These are phyloP conservation scores for Dactylella cylindrospora DNA, from an alignment of 2,329 filamentous ascomycete genomes.

Conservation along the genomic window DNA sequence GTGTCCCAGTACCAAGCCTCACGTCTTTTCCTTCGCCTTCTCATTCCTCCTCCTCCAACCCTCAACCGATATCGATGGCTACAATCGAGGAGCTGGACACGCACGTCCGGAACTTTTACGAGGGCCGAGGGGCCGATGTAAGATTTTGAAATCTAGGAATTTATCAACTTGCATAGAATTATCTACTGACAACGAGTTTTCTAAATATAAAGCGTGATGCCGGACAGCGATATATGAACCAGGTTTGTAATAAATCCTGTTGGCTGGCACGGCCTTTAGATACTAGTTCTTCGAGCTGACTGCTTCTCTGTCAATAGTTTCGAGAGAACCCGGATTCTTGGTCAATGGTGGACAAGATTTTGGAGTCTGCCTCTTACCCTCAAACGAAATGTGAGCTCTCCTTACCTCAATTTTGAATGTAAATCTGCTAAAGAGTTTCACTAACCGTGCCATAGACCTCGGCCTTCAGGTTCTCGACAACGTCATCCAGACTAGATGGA, in stretches of 20 bases:
- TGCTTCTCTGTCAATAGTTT: conserved; percentile 63
- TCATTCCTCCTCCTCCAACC: conserved; percentile 1
- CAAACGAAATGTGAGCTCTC: conserved; percentile 85
- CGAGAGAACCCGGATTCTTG: conserved; percentile 98
- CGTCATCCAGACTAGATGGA: conserved; percentile 99
- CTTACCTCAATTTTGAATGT: background rate
- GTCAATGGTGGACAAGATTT: conserved; percentile 95
- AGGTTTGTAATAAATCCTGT: conserved; percentile 23
- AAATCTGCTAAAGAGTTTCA: background rate
- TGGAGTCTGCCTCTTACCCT: conserved; percentile 86
- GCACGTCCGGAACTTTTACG: conserved; percentile 95
- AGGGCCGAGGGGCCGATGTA: conserved; percentile 91
- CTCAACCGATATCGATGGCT: conserved; percentile 42
- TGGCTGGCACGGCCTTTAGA: conserved; percentile 13
- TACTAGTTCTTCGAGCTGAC: background rate
- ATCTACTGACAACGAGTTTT: conserved; percentile 3
- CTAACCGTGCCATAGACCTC: conserved; percentile 63
- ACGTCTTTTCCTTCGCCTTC: background rate
- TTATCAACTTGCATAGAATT: background rate
- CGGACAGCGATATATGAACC: conserved; percentile 38
- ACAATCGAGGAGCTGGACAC: conserved; percentile 85
- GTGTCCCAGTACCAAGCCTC: too few species aligned
- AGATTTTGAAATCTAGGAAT: conserved; percentile 51
- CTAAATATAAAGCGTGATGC: conserved; percentile 12
- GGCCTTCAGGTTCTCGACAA: conserved; percentile 95